phyloP scores from a whole-genome alignment of 345 rosid species.

The Syzygium jambos region DNA sequence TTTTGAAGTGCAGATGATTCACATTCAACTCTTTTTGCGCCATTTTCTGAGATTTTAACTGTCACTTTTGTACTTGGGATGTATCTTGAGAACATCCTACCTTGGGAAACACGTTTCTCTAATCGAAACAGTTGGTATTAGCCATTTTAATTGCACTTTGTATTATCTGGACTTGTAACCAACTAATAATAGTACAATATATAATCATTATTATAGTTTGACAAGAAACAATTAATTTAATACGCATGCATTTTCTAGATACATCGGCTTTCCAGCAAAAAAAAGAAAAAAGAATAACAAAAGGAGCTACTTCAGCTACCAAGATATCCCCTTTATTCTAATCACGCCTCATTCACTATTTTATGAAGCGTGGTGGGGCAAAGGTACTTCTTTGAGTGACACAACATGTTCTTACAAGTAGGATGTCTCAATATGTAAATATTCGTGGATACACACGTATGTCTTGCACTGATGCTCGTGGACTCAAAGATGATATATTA shows the following conservation, averaged over 20 bases:
- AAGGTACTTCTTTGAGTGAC: neutral
- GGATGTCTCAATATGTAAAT: neutral
- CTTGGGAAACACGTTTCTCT: neutral
- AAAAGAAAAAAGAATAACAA: neutral
- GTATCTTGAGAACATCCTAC: neutral
- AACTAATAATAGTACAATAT: neutral
- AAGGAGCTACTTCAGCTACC: neutral
- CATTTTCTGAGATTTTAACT: neutral
- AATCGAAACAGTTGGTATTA: neutral
- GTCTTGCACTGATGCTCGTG: neutral
- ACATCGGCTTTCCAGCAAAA: neutral
- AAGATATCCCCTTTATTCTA: neutral
- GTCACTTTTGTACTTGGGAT: neutral
- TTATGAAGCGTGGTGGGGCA: neutral
- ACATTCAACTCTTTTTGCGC: neutral
- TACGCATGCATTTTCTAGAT: neutral
- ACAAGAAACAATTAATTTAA: neutral
- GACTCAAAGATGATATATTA: neutral
- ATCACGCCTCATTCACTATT: neutral
- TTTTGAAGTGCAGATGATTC: neutral
- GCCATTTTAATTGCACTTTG: neutral
- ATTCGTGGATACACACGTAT: neutral
- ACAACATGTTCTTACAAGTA: neutral
- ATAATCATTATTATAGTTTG: neutral
- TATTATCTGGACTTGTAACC: neutral